phyloP scores from a whole-genome alignment of 75 land plant species.

The Picea sitchensis region DNA sequence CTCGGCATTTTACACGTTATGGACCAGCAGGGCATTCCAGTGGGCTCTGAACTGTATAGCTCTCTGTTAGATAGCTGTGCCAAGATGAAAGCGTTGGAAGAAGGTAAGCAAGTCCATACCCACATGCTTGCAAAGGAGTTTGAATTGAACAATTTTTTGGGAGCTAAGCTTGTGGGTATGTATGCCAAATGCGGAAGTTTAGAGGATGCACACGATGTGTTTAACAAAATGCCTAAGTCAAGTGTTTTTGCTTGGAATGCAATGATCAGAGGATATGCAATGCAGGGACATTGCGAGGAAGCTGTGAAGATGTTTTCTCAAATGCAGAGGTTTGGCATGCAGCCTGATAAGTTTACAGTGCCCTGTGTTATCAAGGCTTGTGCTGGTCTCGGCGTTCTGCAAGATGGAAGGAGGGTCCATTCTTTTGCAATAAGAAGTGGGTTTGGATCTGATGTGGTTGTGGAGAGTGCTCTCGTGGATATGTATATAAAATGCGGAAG shows the following conservation, averaged over 20 bases:
- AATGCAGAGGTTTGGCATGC: slow-evolving; percentile 8
- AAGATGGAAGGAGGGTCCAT: too few species aligned
- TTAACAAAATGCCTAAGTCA: background rate
- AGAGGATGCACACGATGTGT: background rate
- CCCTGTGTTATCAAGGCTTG: too few species aligned
- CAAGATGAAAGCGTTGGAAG: background rate
- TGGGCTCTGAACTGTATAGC: too few species aligned
- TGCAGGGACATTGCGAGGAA: slow-evolving; percentile 9
- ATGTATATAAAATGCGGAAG: slow-evolving; percentile 9
- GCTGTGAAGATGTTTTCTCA: background rate
- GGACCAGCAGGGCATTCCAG: too few species aligned
- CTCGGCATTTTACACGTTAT: too few species aligned
- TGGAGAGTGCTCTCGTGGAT: too few species aligned
- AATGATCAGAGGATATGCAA: slow-evolving; percentile 12
- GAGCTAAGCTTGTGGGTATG: background rate
- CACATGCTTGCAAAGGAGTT: background rate
- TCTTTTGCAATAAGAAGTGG: too few species aligned
- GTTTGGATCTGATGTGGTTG: too few species aligned
- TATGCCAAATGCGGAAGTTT: slow-evolving; percentile 9
- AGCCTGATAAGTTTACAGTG: slow-evolving; percentile 9
- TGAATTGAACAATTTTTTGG: background rate
- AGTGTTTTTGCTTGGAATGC: slow-evolving; percentile 3
- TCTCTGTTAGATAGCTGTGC: background rate
- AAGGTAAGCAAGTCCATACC: background rate
- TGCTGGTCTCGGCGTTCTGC: too few species aligned